These are phyloP conservation scores for Lactifluus piperatus DNA, from an alignment of 768 basidiomycete species.

Conservation along the genomic window DNA sequence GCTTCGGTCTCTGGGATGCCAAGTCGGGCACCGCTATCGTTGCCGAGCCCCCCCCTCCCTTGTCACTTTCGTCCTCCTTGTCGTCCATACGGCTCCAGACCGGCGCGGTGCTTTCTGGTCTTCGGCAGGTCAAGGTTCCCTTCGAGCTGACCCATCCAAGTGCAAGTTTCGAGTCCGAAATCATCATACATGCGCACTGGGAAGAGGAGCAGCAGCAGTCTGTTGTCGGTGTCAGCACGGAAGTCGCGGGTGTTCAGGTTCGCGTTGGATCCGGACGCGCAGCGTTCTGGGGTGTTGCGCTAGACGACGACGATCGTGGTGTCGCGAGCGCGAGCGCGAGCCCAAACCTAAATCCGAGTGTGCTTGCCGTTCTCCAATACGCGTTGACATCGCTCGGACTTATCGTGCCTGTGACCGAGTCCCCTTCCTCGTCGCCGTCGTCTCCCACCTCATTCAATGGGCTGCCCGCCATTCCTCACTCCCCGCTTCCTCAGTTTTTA, in stretches of 20 bases:
- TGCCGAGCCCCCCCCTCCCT: neutral
- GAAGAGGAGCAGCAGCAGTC: slow-evolving; percentile 4
- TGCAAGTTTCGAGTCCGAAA: too few species aligned
- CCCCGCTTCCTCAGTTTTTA: slow-evolving; percentile 50
- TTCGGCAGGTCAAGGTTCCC: slow-evolving; percentile 1
- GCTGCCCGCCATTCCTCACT: slow-evolving; percentile 24
- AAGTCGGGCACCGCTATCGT: slow-evolving; percentile 26
- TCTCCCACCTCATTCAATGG: slow-evolving; percentile 21
- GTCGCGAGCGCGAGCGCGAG: neutral
- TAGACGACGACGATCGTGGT: neutral
- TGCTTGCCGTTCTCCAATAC: slow-evolving; percentile 3
- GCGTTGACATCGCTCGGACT: slow-evolving; percentile 22
- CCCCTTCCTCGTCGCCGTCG: neutral
- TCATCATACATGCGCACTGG: slow-evolving; percentile 2
- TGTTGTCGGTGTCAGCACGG: neutral
- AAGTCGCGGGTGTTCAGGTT: slow-evolving; percentile 11
- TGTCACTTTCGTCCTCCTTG: neutral
- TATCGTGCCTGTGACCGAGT: slow-evolving; percentile 27
- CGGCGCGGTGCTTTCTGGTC: slow-evolving; percentile 1
- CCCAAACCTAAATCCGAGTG: too few species aligned
- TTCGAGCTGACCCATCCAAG: neutral
- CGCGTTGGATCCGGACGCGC: slow-evolving; percentile 12
- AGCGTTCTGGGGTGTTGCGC: slow-evolving; percentile 15
- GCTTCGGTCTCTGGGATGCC: slow-evolving; percentile 29
- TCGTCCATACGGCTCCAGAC: slow-evolving; percentile 9